Percentiles rank a stretch among this genome's conserved stretches.
Conservation (phyloP, 768 basidiomycete species). For the Sporobolomyces phaffii region DNA sequence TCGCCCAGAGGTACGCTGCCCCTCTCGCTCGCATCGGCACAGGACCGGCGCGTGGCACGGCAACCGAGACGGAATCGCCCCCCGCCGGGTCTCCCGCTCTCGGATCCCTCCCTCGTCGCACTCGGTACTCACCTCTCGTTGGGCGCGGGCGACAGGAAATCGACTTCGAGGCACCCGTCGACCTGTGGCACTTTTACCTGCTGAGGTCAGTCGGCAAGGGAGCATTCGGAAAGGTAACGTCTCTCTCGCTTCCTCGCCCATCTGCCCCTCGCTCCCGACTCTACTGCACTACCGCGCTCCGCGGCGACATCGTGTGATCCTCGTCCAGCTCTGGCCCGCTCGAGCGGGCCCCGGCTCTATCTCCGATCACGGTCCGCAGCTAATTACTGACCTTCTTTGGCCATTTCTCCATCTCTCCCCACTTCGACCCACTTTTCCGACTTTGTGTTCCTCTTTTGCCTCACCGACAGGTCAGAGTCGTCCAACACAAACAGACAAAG, state of each 20-base stretch:
- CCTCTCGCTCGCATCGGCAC: background rate
- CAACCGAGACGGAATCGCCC: background rate
- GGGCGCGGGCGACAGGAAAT: conserved; percentile 54
- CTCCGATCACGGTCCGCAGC: too few relatives aligned
- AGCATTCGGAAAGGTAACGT: conserved; percentile 88
- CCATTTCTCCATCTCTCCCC: background rate
- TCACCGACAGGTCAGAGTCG: conserved; percentile 72
- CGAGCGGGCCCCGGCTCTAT: too few relatives aligned
- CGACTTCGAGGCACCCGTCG: conserved; percentile 79
- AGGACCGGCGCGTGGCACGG: too few relatives aligned
- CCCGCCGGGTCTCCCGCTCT: background rate
- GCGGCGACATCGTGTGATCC: too few relatives aligned
- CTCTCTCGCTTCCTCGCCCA: background rate
- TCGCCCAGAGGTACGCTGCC: conserved; percentile 48
- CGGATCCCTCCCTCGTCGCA: background rate
- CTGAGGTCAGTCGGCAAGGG: conserved; percentile 93
- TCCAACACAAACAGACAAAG: conserved; percentile 89
- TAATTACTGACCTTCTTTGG: too few relatives aligned
- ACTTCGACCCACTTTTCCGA: too few relatives aligned
- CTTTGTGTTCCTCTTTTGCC: background rate
- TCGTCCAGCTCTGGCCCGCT: too few relatives aligned
- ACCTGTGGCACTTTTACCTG: conserved; percentile 93
- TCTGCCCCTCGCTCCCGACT: background rate
- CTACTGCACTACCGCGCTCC: background rate
- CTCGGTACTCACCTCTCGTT: background rate